These are phyloP conservation scores for Calamus simplicifolius DNA, from an alignment of 176 grass and related monocot species.

Conservation along the genomic window DNA sequence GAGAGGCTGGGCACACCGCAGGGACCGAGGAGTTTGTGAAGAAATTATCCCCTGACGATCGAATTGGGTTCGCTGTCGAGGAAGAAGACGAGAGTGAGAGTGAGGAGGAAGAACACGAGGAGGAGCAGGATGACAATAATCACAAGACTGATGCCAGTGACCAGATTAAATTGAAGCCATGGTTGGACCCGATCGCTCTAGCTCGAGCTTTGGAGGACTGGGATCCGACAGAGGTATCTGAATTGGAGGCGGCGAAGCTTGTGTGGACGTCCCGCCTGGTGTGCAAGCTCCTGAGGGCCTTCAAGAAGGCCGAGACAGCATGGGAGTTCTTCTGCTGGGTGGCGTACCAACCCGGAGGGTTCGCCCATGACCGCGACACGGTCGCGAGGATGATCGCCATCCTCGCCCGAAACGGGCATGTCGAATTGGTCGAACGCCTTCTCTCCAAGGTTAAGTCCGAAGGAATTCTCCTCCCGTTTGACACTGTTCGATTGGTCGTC, in stretches of 20 bases:
- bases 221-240: constrained; percentile 47
- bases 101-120: constrained; percentile 5
- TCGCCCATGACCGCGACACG: constrained; percentile 58
- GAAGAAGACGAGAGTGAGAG: constrained; percentile 32
- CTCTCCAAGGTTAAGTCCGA: constrained; percentile 59
- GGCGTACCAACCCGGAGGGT: constrained; percentile 56
- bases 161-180: constrained; percentile 51
- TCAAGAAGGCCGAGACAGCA: constrained; percentile 65
- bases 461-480: constrained; percentile 63
- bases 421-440: constrained; percentile 51
- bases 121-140: background rate
- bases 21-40: constrained; percentile 53
- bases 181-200: constrained; percentile 63
- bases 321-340: constrained; percentile 98
- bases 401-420: constrained; percentile 65
- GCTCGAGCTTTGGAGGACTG: constrained; percentile 68
- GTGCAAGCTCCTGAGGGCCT: constrained; percentile 73
- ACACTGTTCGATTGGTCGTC: constrained; percentile 57
- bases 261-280: constrained; percentile 80
- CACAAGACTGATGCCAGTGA: no score
- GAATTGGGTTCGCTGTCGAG: constrained; percentile 42
- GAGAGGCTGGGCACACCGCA: constrained; percentile 36
- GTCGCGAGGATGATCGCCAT: constrained; percentile 66
- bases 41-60: constrained; percentile 44
- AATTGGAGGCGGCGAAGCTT: constrained; percentile 47